Base-by-base conservation (phyloP, 2,329 filamentous ascomycete genomes). In the Pseudogymnoascus sp. region DNA sequence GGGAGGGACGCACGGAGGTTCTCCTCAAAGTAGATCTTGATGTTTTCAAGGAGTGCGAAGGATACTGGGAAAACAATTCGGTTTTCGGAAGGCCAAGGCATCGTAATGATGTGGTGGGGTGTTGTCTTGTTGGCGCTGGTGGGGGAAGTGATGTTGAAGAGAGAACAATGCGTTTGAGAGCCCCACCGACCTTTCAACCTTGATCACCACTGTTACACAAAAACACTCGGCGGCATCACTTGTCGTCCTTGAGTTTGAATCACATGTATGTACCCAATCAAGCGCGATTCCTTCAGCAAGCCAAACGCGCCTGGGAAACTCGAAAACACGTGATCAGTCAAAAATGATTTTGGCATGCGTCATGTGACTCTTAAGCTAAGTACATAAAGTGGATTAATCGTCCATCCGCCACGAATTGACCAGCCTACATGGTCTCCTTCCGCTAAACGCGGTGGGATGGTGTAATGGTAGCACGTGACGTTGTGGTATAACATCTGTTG, bases 21-120 rank as follows among this genome's bases (percentile, higher is more conserved):
- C 74, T 93, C 90, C 73, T 93, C 90, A 0, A 93, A 78, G 71
- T 88, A 89, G 49, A 91, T 88, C 63, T 84, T 83, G 67, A 83
- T 85, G 69, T 91, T 86, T 63, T 84, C 78, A 62, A 80, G 82
- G 16, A 92, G 74, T 68, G 89, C 85, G 63, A 80, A 83, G 1
- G 86, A 83, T 11, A 92, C 74, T 43, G 76, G 74, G 65, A 76
- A 79, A 6, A 81, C 79, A n/a, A 78, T 73, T 66, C 82, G 81
- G 73, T 86, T 88, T 6, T 39, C 43, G 6, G 23, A 49, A 23
- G 23, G 14, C 7, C 3, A n/a, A n/a, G 23, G 6, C 43, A 49
- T 49, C 2, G 7, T 49, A 14, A 11, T 43, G 41, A 11, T 49
- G 43, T 1, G 23, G 43, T 3, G 21, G 43, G 19, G 55, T 49